Base-by-base conservation (phyloP, 495 filamentous ascomycete genomes). In the Cercophora newfieldiana region DNA sequence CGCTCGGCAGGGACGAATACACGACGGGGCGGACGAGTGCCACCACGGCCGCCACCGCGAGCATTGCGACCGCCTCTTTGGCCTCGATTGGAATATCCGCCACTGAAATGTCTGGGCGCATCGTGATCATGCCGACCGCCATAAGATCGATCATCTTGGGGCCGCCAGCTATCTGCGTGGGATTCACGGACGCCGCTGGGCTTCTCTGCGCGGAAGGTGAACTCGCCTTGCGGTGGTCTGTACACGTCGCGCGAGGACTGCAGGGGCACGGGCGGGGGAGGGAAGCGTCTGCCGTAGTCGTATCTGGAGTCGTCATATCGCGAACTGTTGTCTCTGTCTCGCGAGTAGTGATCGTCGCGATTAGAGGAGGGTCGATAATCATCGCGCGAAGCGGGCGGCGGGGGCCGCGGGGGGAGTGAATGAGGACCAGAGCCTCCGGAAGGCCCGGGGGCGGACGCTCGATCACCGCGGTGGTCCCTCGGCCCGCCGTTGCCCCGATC, bases 201-300 rank as follows among this genome's bases (percentile, higher is more conserved):
- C 29, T 74, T 77, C 22, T 78, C 76, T 22, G 78, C 70, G 8
- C 77, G 77, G 48, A 84, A 84, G 3, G 77, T 78, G 63, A 83
- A 83, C 29, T 82, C 79, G 31, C 77, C 67, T 58, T 77, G 77
- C 19, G 81, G 81, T 16, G 76, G 77, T 0, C 69, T 73, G 56
- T 74, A 75, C 37, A 63, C 68, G 61, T 69, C 62, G 25, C 10
- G 4, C 4, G 4, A 12, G 30, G 30, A 12, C 30, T 33, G 10
- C 10, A 25, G 3, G 19, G 28, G 7, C 25, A 25, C 16, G 19
- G 28, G 7, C 25, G 54, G 25, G 26, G 54, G 54, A 28, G 50
- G 50, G n/a, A 8, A 4, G 16, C 26, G 28, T 26, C 26, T 28
- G 6, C 65, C 29, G 21, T 44, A 18, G 21, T 37, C 61, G 21